A percentile compares a stretch with the other conserved stretches of the same genome.
Evolutionary conservation across 1,284 basidiomycete genomes (phyloP).

Genomic region (Leucoagaricus sp.): DNA sequence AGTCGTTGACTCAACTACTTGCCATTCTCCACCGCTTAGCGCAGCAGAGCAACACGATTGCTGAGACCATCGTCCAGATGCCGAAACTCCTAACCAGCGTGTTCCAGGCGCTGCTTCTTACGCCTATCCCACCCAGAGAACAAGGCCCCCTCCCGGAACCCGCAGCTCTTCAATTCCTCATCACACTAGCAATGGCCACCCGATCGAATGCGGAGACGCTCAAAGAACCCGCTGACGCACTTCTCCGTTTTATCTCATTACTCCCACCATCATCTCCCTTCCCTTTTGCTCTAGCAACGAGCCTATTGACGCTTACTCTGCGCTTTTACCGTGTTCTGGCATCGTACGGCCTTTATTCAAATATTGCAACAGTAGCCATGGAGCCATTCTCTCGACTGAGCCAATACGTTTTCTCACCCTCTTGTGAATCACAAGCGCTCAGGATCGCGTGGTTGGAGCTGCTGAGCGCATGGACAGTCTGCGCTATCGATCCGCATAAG

Average conservation of each 20-base stretch:
- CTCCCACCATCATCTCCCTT: constrained; percentile 56
- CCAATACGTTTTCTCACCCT: constrained; percentile 42
- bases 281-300: constrained; percentile 41
- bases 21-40: constrained; percentile 64
- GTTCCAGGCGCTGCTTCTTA: constrained; percentile 57
- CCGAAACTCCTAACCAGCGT: constrained; percentile 56
- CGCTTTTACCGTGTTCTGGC: constrained; percentile 68
- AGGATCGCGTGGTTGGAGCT: constrained; percentile 53
- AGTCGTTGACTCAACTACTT: constrained; percentile 61
- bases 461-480: constrained; percentile 75
- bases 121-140: constrained; percentile 43
- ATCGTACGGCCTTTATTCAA: constrained; percentile 76
- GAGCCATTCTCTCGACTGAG: constrained; percentile 50
- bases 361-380: constrained; percentile 64
- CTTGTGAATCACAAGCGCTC: constrained; percentile 37
- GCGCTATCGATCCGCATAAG: constrained; percentile 86
- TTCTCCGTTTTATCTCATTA: constrained; percentile 76
- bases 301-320: constrained; percentile 62
- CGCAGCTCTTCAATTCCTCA: constrained; percentile 60
- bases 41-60: constrained; percentile 54
- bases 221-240: constrained; percentile 56
- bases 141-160: constrained; percentile 45
- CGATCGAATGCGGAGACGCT: constrained; percentile 67
- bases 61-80: constrained; percentile 54
- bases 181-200: constrained; percentile 62